These are phyloP conservation scores for Vigna hirtella DNA, from an alignment of 306 rosid genomes.

Conservation along the genomic window DNA sequence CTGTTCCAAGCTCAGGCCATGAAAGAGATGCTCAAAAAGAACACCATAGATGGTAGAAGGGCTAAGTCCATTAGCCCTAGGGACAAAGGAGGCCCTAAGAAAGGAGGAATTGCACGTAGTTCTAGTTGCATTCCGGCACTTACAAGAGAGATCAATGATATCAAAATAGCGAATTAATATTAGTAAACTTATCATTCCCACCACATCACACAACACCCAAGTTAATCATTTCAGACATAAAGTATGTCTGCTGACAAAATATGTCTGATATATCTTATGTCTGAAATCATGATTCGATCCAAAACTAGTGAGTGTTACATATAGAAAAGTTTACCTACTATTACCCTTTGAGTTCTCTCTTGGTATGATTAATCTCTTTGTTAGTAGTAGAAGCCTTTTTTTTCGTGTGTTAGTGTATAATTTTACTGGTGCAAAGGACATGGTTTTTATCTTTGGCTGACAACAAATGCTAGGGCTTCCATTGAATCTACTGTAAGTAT, in stretches of 20 bases:
- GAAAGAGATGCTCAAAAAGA: conserved; percentile 91
- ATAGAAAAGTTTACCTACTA: too few relatives aligned
- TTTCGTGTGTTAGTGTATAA: background rate
- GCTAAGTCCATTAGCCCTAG: conserved; percentile 86
- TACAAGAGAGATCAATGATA: conserved; percentile 69
- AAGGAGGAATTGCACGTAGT: conserved; percentile 77
- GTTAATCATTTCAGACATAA: too few relatives aligned
- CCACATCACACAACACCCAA: too few relatives aligned
- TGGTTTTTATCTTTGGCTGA: conserved; percentile 15
- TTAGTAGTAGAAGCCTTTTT: background rate
- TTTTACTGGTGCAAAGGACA: background rate
- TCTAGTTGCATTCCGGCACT: conserved; percentile 91
- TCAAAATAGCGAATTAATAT: conserved; percentile 50
- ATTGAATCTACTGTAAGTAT: background rate
- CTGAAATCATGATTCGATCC: too few relatives aligned
- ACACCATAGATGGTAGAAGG: conserved; percentile 68
- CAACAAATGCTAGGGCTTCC: conserved; percentile 1
- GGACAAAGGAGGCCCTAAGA: conserved; percentile 61
- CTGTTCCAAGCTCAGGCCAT: conserved; percentile 88
- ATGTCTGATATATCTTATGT: too few relatives aligned
- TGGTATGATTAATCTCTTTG: background rate
- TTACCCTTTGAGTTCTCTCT: too few relatives aligned
- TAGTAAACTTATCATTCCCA: too few relatives aligned
- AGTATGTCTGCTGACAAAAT: too few relatives aligned
- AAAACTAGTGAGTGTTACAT: too few relatives aligned